These are phyloP conservation scores for Podaxis sp. DNA, from an alignment of 768 basidiomycete genomes.

Conservation along the genomic window DNA sequence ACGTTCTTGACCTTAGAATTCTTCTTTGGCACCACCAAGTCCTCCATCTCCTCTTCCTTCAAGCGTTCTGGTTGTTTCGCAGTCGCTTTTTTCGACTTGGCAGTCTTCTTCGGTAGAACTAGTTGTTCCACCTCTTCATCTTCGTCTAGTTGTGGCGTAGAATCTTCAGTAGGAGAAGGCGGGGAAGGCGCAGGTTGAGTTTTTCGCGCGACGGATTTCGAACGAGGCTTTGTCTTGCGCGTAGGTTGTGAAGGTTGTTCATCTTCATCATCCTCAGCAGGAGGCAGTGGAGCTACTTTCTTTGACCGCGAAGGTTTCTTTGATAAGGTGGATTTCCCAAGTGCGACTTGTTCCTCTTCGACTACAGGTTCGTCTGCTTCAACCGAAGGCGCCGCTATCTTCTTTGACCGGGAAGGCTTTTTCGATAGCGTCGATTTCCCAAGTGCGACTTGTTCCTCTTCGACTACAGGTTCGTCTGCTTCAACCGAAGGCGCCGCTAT, in stretches of 20 bases:
- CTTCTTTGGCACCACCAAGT: not conserved
- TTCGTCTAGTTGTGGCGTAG: constrained; percentile 19
- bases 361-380: constrained; percentile 31
- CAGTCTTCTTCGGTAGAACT: not conserved
- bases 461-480: constrained; percentile 32
- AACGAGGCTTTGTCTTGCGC: constrained; percentile 17
- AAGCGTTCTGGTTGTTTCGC: not conserved
- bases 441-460: constrained; percentile 17
- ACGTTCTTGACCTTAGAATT: constrained; percentile 21
- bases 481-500: not conserved
- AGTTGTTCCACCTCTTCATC: constrained; percentile 15
- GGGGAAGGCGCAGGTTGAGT: constrained; percentile 8
- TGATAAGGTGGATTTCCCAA: not conserved
- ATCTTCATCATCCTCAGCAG: constrained; percentile 15
- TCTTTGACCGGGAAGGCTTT: constrained; percentile 22
- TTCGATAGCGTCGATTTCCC: constrained; percentile 17
- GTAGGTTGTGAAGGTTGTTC: constrained; percentile 7
- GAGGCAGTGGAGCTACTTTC: constrained; percentile 7
- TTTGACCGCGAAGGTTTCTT: constrained; percentile 16
- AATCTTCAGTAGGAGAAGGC: not conserved
- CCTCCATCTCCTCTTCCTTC: constrained; percentile 16
- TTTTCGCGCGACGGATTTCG: constrained; percentile 15
- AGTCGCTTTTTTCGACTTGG: constrained; percentile 22
- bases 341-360: constrained; percentile 18
- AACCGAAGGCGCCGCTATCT: not conserved